These are phyloP conservation scores for Globisporangium emineosum DNA, from an alignment of 352 stramenopile genomes.

Conservation along the genomic window DNA sequence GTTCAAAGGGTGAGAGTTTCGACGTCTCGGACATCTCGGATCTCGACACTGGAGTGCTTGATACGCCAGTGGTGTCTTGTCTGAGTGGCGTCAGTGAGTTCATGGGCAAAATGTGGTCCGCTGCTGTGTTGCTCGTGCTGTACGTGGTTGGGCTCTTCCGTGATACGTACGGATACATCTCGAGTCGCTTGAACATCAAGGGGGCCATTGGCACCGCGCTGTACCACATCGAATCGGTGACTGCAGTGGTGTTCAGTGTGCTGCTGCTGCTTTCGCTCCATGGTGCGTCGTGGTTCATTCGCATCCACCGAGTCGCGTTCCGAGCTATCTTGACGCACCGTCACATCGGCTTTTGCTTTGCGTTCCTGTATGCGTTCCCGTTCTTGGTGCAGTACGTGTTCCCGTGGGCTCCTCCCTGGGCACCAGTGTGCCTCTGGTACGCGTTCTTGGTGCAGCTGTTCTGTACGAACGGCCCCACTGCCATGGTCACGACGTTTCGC, in stretches of 20 bases:
- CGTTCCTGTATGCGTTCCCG: conserved; percentile 85
- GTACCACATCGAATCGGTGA: conserved; percentile 63
- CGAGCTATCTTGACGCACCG: conserved; percentile 77
- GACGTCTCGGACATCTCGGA: conserved; percentile 27
- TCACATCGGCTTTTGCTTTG: conserved; percentile 86
- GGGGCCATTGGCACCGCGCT: conserved; percentile 31
- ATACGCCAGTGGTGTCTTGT: neutral
- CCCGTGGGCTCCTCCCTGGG: conserved; percentile 85
- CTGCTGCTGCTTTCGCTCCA: conserved; percentile 67
- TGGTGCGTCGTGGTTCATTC: conserved; percentile 72
- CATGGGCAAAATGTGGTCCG: neutral
- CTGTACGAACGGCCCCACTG: conserved; percentile 74
- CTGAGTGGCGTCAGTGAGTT: neutral
- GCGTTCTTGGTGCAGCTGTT: conserved; percentile 88
- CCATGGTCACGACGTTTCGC: conserved; percentile 86
- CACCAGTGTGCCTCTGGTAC: conserved; percentile 87
- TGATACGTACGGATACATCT: conserved; percentile 12
- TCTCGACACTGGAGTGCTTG: conserved; percentile 10
- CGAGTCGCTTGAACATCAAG: conserved; percentile 38
- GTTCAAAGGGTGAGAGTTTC: conserved; percentile 32
- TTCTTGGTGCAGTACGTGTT: conserved; percentile 87
- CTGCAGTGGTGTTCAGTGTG: conserved; percentile 66
- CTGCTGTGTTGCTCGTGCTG: neutral
- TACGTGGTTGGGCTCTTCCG: neutral
- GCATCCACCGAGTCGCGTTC: conserved; percentile 78